phyloP scores from a whole-genome alignment of 768 basidiomycete genomes.

The Lactarius tabidus region DNA sequence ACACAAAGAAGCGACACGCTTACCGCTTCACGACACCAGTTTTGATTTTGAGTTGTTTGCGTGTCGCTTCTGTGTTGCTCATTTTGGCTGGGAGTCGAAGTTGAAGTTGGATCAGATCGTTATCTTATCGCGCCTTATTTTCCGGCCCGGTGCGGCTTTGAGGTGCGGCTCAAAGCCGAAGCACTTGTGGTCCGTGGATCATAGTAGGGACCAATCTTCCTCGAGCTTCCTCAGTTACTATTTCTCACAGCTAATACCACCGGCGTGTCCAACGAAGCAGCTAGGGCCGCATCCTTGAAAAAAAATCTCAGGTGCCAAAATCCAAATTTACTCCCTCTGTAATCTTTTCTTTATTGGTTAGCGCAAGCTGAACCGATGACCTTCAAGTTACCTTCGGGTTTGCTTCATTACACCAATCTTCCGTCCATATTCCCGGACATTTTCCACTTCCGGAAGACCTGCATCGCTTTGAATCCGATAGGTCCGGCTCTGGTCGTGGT shows the following conservation, averaged over 20 bases:
- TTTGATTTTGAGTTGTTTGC: conserved; percentile 77
- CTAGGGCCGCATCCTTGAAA: too few relatives aligned
- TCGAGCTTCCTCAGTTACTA: too few relatives aligned
- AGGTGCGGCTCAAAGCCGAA: too few relatives aligned
- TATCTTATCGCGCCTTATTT: background rate
- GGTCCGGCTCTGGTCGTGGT: background rate
- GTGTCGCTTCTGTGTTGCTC: conserved; percentile 44
- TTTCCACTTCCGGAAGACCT: background rate
- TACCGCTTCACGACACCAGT: conserved; percentile 62
- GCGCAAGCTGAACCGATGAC: background rate
- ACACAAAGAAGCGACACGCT: conserved; percentile 27
- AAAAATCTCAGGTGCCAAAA: too few relatives aligned
- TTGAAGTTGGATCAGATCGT: background rate
- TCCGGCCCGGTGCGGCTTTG: too few relatives aligned
- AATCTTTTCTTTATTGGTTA: too few relatives aligned
- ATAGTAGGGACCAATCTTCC: too few relatives aligned
- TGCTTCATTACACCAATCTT: background rate
- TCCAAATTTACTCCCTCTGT: too few relatives aligned
- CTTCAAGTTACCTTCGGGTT: background rate
- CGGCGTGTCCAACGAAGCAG: too few relatives aligned
- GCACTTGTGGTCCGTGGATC: too few relatives aligned
- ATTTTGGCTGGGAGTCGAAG: conserved; percentile 31
- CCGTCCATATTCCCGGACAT: background rate
- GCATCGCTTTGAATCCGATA: background rate
- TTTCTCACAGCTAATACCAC: too few relatives aligned